These are phyloP conservation scores for Rhodotorula diobovata DNA, from an alignment of 768 basidiomycete species.

Conservation along the genomic window DNA sequence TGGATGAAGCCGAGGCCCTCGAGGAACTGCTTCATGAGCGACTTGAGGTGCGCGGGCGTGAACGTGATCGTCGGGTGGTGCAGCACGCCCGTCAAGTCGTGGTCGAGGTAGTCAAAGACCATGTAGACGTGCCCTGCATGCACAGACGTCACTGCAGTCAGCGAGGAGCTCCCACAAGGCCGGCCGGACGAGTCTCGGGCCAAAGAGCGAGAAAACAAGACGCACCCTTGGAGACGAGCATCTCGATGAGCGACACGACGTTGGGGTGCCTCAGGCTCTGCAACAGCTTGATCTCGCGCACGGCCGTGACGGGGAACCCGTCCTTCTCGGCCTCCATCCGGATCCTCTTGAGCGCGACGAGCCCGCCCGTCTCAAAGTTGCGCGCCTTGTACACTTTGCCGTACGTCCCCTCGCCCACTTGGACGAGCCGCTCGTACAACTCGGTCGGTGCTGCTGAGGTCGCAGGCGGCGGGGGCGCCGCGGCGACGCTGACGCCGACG, in stretches of 20 bases:
- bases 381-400: conserved; percentile 96
- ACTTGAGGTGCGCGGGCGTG: conserved; percentile 83
- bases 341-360: conserved; percentile 91
- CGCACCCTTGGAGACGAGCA: conserved; percentile 97
- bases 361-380: conserved; percentile 66
- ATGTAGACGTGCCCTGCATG: conserved; percentile 84
- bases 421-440: conserved; percentile 77
- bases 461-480: neutral
- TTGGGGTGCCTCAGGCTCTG: conserved; percentile 87
- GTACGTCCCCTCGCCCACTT: conserved; percentile 98
- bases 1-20: conserved; percentile 90
- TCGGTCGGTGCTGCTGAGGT: conserved; percentile 24
- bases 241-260: conserved; percentile 83
- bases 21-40: conserved; percentile 92
- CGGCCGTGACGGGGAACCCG: conserved; percentile 97
- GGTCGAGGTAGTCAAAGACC: conserved; percentile 99
- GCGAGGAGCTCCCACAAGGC: too few species aligned
- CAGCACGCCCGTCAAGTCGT: conserved; percentile 90
- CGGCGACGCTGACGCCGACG: neutral
- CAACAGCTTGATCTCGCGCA: conserved; percentile 96
- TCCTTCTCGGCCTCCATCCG: conserved; percentile 96
- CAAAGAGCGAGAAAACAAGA: neutral
- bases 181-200: neutral
- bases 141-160: conserved; percentile 19
- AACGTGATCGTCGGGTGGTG: conserved; percentile 84